These are phyloP conservation scores for Trichomonascaceae sp. DNA, from an alignment of 1,139 yeast genomes.

Conservation along the genomic window DNA sequence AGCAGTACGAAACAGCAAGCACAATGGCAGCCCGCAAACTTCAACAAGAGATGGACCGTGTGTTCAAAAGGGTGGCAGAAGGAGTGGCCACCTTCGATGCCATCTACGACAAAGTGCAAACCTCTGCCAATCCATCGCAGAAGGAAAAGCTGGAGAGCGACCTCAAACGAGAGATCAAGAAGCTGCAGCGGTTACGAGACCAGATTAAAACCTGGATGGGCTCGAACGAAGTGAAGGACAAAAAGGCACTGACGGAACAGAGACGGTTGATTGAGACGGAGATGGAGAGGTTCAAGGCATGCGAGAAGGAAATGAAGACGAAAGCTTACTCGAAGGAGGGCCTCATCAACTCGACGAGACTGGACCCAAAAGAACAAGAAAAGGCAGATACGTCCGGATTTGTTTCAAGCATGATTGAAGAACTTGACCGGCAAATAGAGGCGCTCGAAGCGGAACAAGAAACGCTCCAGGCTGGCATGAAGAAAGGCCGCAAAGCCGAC, in stretches of 20 bases:
- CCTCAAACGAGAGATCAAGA: slow-evolving; percentile 89
- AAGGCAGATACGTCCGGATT: slow-evolving; percentile 66
- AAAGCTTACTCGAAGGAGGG: slow-evolving; percentile 96
- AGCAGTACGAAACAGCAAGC: no score
- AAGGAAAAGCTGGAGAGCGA: slow-evolving; percentile 91
- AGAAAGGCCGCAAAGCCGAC: slow-evolving; percentile 50
- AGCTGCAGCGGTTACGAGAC: slow-evolving; percentile 86
- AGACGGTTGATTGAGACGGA: slow-evolving; percentile 66
- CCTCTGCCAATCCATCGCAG: slow-evolving; percentile 74
- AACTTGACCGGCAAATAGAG: slow-evolving; percentile 72
- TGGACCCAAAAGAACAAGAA: slow-evolving; percentile 72
- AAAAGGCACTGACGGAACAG: slow-evolving; percentile 65
- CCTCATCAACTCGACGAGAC: slow-evolving; percentile 50
- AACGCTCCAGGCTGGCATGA: slow-evolving; percentile 37
- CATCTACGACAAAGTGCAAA: slow-evolving; percentile 73
- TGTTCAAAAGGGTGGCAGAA: slow-evolving; percentile 86
- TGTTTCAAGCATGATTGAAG: slow-evolving; percentile 64
- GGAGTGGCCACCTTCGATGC: slow-evolving; percentile 84
- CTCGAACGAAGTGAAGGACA: slow-evolving; percentile 86
- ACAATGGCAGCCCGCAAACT: slow-evolving; percentile 55
- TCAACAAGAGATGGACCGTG: slow-evolving; percentile 86
- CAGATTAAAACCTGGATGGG: slow-evolving; percentile 94
- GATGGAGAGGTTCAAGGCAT: slow-evolving; percentile 94
- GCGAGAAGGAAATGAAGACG: slow-evolving; percentile 88
- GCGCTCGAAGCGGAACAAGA: slow-evolving; percentile 67